These are phyloP conservation scores for Tephrocybe sp. DNA, from an alignment of 768 basidiomycete genomes.

Conservation along the genomic window DNA sequence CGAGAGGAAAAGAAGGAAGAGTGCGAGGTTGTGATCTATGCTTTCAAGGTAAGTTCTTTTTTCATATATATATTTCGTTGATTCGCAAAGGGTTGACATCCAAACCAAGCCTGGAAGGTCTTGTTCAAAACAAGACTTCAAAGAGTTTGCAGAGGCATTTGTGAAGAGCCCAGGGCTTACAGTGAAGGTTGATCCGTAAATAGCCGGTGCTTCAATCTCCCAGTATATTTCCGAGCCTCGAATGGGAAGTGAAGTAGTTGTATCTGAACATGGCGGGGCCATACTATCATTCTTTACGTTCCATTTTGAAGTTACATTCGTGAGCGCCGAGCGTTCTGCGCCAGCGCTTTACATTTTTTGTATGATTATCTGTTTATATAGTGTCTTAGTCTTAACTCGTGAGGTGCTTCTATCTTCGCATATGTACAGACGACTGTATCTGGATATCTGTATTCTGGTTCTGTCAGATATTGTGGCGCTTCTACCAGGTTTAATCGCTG, in stretches of 20 bases:
- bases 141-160: conserved; percentile 46
- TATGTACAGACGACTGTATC: too few species aligned
- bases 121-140: conserved; percentile 52
- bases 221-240: too few species aligned
- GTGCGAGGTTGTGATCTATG: conserved; percentile 56
- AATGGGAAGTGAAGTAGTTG: too few species aligned
- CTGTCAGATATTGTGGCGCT: too few species aligned
- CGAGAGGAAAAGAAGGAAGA: conserved; percentile 25
- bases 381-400: not conserved
- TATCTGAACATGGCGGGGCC: too few species aligned
- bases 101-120: conserved; percentile 36
- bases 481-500: too few species aligned
- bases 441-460: too few species aligned
- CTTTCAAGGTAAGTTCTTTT: conserved; percentile 50
- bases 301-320: too few species aligned
- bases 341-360: not conserved
- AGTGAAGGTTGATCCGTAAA: not conserved
- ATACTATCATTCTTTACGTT: too few species aligned
- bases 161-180: conserved; percentile 34
- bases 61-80: not conserved
- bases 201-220: too few species aligned
- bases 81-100: conserved; percentile 11
- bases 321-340: too few species aligned
- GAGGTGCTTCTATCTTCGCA: too few species aligned
- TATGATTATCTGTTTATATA: not conserved